These are phyloP conservation scores for Bolboschoenus planiculmis DNA, from an alignment of 176 grass and related monocot genomes.

Conservation along the genomic window DNA sequence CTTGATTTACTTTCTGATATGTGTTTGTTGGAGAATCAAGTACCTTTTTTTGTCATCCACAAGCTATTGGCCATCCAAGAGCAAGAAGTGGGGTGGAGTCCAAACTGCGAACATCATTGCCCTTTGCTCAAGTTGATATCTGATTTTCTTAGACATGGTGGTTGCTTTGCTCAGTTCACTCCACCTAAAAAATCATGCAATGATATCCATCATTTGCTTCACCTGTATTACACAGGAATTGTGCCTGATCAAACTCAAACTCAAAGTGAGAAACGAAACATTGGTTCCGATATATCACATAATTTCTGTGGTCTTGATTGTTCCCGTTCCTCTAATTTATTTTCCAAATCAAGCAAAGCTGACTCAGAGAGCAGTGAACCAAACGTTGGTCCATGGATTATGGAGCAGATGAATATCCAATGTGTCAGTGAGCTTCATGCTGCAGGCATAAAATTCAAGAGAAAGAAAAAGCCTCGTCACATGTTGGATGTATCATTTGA, in stretches of 20 bases:
- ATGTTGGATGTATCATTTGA: conserved; percentile 22
- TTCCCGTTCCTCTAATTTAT: neutral
- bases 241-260: neutral
- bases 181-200: no score
- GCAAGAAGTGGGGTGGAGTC: no score
- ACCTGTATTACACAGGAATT: conserved; percentile 16
- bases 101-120: no score
- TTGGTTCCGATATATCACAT: neutral
- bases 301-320: neutral
- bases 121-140: no score
- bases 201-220: conserved; percentile 27
- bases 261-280: neutral
- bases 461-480: neutral
- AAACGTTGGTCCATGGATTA: neutral
- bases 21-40: no score
- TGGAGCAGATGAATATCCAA: neutral
- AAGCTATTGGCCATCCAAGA: no score
- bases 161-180: no score
- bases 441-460: conserved; percentile 17
- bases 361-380: neutral
- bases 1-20: no score
- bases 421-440: conserved; percentile 28
- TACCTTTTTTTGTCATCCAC: no score
- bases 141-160: no score
- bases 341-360: neutral